Evolutionary conservation across 179 eudicot species (phyloP).

Genomic region (Beta corolliflora): DNA sequence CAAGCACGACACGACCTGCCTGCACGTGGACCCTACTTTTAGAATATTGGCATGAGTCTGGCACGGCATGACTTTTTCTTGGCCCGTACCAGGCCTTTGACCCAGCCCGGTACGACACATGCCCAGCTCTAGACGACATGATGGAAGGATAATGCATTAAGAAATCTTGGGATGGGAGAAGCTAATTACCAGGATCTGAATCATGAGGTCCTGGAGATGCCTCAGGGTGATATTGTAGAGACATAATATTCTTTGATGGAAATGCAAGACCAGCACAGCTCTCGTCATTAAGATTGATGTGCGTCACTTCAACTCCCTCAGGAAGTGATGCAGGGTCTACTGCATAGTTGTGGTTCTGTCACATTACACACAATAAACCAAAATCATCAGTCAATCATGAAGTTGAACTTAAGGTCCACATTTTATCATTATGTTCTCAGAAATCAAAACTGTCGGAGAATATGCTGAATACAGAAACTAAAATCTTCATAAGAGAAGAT

Average conservation of each 20-base stretch:
- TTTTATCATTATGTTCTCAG: not conserved
- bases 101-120: no score
- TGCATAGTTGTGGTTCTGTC: constrained; percentile 91
- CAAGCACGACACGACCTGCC: no score
- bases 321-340: constrained; percentile 92
- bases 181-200: constrained; percentile 72
- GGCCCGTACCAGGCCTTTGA: no score
- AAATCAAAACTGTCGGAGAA: not conserved
- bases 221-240: constrained; percentile 95
- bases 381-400: not conserved
- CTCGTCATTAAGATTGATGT: constrained; percentile 88
- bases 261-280: constrained; percentile 97
- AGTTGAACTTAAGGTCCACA: not conserved
- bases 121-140: not conserved
- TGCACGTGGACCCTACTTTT: no score
- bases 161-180: not conserved
- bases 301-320: constrained; percentile 86
- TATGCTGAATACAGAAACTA: not conserved
- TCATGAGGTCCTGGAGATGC: constrained; percentile 99
- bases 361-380: not conserved
- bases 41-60: no score
- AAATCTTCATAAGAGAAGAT: no score
- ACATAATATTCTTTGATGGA: constrained; percentile 72
- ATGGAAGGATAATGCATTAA: not conserved
- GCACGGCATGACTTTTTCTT: no score